phyloP scores from a whole-genome alignment of 495 filamentous ascomycete species.

The Hypoxylon fragiforme region DNA sequence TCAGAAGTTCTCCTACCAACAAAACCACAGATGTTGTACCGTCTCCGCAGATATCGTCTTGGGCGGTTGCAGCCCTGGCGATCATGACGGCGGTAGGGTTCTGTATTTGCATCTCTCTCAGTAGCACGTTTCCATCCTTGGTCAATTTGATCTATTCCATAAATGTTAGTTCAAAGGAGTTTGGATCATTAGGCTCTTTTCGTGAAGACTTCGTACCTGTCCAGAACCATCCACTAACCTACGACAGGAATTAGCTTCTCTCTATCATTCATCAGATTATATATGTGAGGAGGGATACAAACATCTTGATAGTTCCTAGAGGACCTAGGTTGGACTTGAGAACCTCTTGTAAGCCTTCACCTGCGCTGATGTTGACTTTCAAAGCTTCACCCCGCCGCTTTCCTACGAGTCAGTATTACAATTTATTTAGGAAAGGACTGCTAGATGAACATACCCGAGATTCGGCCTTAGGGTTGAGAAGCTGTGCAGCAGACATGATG shows the following conservation, averaged over 20 bases:
- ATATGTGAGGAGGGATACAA: slow-evolving; percentile 29
- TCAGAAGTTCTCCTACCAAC: slow-evolving; percentile 92
- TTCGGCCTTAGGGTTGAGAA: slow-evolving; percentile 98
- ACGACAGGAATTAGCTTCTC: slow-evolving; percentile 21
- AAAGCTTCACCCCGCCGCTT: slow-evolving; percentile 94
- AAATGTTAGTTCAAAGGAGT: slow-evolving; percentile 3
- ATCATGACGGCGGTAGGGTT: slow-evolving; percentile 98
- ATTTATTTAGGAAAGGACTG: slow-evolving; percentile 43
- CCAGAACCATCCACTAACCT: slow-evolving; percentile 96
- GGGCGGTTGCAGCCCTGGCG: slow-evolving; percentile 92
- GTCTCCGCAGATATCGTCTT: slow-evolving; percentile 98
- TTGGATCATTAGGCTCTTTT: too few species aligned
- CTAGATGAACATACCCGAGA: slow-evolving; percentile 68
- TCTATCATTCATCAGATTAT: neutral
- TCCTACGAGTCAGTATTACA: slow-evolving; percentile 29
- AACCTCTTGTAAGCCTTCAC: slow-evolving; percentile 94
- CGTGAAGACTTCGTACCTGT: slow-evolving; percentile 67
- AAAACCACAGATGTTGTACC: slow-evolving; percentile 97
- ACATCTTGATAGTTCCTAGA: slow-evolving; percentile 96
- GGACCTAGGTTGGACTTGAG: slow-evolving; percentile 95
- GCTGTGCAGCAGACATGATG: slow-evolving; percentile 86
- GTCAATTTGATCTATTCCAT: slow-evolving; percentile 87
- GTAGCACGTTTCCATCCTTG: slow-evolving; percentile 94
- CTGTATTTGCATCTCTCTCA: slow-evolving; percentile 96
- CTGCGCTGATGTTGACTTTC: slow-evolving; percentile 92